Conservation (phyloP, 2,329 filamentous ascomycete genomes). For the Fusarium pseudonygamai region DNA sequence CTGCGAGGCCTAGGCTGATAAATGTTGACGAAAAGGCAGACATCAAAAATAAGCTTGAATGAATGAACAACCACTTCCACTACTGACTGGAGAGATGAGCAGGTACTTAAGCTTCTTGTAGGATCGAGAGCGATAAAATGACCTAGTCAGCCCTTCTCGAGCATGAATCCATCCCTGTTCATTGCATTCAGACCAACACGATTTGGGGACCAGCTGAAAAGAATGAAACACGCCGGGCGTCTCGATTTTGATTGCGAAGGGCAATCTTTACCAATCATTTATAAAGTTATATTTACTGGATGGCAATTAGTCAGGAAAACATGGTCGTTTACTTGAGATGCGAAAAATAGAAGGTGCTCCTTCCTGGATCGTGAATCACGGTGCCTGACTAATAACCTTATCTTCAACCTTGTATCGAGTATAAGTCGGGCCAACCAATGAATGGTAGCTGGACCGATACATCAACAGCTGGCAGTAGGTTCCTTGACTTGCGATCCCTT, state of each 20-base stretch:
- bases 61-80: background rate
- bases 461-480: background rate
- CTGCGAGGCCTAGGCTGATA: background rate
- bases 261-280: background rate
- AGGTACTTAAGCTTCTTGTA: background rate
- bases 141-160: conserved; percentile 1
- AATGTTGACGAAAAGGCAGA: background rate
- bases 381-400: background rate
- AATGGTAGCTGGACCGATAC: background rate
- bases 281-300: accelerated
- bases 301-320: background rate
- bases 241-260: background rate
- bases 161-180: conserved; percentile 25
- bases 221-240: conserved; percentile 2
- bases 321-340: background rate
- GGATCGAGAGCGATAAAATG: background rate
- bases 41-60: background rate
- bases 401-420: background rate
- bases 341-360: background rate
- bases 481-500: background rate
- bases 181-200: conserved; percentile 2
- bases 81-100: background rate
- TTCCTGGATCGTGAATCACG: background rate
- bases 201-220: conserved; percentile 7
- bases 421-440: background rate